These are phyloP conservation scores for Monosporozyma yasuniensis DNA, from an alignment of 805 yeast species.

Conservation along the genomic window DNA sequence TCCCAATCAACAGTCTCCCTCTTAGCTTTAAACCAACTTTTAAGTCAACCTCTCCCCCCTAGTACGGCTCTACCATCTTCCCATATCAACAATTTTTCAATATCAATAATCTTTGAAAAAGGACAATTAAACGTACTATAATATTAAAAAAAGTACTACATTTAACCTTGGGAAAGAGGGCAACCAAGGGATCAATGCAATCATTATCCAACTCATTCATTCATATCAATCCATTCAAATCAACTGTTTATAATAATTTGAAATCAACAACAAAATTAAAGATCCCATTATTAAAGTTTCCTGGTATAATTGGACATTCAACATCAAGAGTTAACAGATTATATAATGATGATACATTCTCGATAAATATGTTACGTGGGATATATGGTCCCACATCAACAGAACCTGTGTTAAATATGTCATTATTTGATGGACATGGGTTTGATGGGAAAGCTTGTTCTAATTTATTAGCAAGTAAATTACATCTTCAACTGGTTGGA, in stretches of 20 bases:
- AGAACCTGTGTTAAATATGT: conserved; percentile 51
- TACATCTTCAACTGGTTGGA: conserved; percentile 46
- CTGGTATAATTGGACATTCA: conserved; percentile 57
- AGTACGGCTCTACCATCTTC: neutral
- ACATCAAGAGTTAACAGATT: conserved; percentile 66
- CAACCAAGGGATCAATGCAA: neutral
- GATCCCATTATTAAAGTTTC: conserved; percentile 21
- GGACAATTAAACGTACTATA: no score
- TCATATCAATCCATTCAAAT: neutral
- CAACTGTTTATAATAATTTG: neutral
- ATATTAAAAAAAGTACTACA: no score
- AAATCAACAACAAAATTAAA: neutral
- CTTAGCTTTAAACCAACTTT: no score
- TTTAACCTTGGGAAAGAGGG: no score
- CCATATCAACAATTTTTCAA: neutral
- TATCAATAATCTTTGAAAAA: neutral
- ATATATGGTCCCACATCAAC: conserved; percentile 11
- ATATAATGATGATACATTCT: conserved; percentile 74
- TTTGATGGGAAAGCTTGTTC: conserved; percentile 57
- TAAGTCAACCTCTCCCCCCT: neutral
- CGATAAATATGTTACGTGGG: conserved; percentile 48
- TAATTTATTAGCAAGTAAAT: conserved; percentile 43
- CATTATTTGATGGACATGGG: conserved; percentile 93
- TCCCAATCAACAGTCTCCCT: no score
- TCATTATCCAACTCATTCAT: neutral